These are phyloP conservation scores for Leccinum solheimii DNA, from an alignment of 1,284 basidiomycete genomes.

Conservation along the genomic window DNA sequence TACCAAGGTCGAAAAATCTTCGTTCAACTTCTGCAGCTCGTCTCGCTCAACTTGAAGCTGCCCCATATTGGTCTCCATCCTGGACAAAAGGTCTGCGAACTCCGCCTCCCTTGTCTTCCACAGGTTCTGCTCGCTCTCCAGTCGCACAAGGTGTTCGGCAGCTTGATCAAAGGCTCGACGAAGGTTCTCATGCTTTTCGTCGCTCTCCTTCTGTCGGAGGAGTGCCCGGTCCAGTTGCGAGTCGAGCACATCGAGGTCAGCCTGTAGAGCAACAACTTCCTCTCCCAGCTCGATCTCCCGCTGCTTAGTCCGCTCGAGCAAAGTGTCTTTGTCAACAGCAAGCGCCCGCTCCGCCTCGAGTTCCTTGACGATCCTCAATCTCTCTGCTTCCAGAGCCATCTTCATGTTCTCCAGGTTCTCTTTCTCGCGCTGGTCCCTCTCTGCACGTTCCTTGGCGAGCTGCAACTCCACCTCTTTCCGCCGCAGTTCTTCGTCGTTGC, in stretches of 20 bases:
- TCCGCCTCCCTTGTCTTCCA: constrained; percentile 65
- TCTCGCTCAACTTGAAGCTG: constrained; percentile 56
- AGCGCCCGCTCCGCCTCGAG: constrained; percentile 83
- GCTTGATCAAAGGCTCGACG: constrained; percentile 78
- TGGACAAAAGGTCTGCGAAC: constrained; percentile 52
- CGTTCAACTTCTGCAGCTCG: constrained; percentile 62
- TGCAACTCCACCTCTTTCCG: constrained; percentile 87
- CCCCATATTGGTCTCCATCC: constrained; percentile 65
- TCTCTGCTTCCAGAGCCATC: constrained; percentile 79
- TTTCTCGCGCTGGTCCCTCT: constrained; percentile 81
- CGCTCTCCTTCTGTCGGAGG: constrained; percentile 71
- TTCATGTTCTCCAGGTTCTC: constrained; percentile 78
- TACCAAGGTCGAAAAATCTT: constrained; percentile 73
- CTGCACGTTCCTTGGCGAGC: constrained; percentile 80
- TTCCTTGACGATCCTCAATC: constrained; percentile 77
- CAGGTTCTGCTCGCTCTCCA: constrained; percentile 76
- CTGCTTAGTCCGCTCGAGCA: constrained; percentile 86
- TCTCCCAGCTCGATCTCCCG: constrained; percentile 85
- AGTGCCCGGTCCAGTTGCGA: constrained; percentile 84
- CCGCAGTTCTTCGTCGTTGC: constrained; percentile 90
- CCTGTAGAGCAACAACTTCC: constrained; percentile 78
- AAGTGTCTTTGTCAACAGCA: constrained; percentile 80
- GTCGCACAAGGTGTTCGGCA: constrained; percentile 76
- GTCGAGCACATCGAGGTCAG: constrained; percentile 83
- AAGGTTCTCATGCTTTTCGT: constrained; percentile 75